These are phyloP conservation scores for Cercis canadensis DNA, from an alignment of 306 rosid genomes.

Conservation along the genomic window DNA sequence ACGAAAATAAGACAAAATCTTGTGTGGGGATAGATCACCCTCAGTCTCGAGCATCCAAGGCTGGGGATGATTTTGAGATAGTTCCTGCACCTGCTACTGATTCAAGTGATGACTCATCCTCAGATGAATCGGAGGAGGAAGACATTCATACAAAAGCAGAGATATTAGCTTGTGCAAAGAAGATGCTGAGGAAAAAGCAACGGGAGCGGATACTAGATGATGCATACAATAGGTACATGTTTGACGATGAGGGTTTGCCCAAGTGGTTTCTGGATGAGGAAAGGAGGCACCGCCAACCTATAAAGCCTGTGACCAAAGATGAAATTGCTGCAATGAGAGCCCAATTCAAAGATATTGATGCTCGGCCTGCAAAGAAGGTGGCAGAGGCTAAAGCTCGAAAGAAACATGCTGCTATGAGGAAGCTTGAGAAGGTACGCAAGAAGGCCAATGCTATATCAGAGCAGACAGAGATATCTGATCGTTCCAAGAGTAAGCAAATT, in stretches of 20 bases:
- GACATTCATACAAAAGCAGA: constrained; percentile 68
- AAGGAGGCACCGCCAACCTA: constrained; percentile 67
- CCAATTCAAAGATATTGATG: constrained; percentile 84
- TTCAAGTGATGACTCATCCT: constrained; percentile 80
- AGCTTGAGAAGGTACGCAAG: constrained; percentile 91
- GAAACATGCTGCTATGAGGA: constrained; percentile 81
- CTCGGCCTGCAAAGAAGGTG: constrained; percentile 81
- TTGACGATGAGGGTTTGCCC: constrained; percentile 81
- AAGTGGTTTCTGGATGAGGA: constrained; percentile 93
- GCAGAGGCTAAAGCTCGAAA: constrained; percentile 78
- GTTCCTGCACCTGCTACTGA: constrained; percentile 88
- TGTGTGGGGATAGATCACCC: constrained; percentile 29
- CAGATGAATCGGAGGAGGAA: constrained; percentile 62
- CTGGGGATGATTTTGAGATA: constrained; percentile 65
- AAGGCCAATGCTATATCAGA: constrained; percentile 92
- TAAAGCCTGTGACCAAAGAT: constrained; percentile 82
- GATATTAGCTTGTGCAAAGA: constrained; percentile 82
- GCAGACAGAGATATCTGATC: constrained; percentile 83
- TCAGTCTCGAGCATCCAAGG: constrained; percentile 48
- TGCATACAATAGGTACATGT: constrained; percentile 84
- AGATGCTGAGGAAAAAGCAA: constrained; percentile 80
- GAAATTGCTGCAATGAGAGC: constrained; percentile 85
- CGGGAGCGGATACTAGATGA: constrained; percentile 77
- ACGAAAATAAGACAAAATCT: constrained; percentile 41
- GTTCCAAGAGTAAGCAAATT: constrained; percentile 88